Base-by-base conservation (phyloP, 148 eudicot genomes). In the Spergularia bocconei region DNA sequence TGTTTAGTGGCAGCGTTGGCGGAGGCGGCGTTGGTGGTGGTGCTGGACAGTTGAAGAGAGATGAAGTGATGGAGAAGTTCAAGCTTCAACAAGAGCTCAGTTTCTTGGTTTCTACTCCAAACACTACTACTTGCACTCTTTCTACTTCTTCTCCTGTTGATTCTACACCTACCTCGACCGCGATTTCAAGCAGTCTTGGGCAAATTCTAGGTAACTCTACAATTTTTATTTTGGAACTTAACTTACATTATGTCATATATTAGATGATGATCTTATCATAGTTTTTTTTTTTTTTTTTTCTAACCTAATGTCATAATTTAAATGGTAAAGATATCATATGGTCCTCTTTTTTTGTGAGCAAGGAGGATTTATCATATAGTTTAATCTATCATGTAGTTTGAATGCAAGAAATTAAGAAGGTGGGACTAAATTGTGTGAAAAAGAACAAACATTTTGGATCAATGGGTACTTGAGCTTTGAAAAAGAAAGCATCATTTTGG, bases 191-290 rank as follows among this genome's bases (percentile, higher is more conserved):
- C 61, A 60, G 59, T 57, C 75, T 81, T 61, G 78, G 77, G 69
- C 86, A 85, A 41, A 63, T 88, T 69, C 87, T 83, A 87, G 95
- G 97, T 93, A 84, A 63, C 8, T 17, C 4, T 19, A 7, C n/a
- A 20, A 1, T 7, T 6, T 6, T 54, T 59, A 21, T 44, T 55
- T 13, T 63, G 8, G 1, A 14, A 7, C 39, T 13, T 55, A 56
- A 56, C 39, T 4, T 41, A 4, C 19, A 47, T 8, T 7, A 50
- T 50, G 14, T 17, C 21, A 13, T 73, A 13, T 4, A 19, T 63
- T 39, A 14, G 11, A 29, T 74, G 61, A 39, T 29, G 36, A 29
- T 29, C 36, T 29, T 29, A 29, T 39, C 10, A 4, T 16, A 29
- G 16, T 50, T 48, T 1, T 29, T 9, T 52, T n/a, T 41, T 41